Base-by-base conservation (phyloP, 2,329 filamentous ascomycete species). In the Colletotrichum eleusines region DNA sequence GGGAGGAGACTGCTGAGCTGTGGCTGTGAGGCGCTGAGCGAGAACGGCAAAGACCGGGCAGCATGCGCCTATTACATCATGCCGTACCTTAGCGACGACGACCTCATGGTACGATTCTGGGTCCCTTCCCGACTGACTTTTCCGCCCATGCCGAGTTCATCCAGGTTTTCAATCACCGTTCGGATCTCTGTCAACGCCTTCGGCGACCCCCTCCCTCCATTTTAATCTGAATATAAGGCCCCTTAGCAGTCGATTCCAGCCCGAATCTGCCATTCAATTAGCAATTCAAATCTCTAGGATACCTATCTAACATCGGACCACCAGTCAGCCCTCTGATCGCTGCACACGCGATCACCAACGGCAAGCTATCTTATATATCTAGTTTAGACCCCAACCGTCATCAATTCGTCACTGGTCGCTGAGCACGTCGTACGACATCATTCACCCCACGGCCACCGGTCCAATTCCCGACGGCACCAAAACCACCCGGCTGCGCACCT, bases 91-190 rank as follows among this genome's bases (percentile, higher is more conserved):
- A 46, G 44, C 20, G 9, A 46, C 53, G 38, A 68, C 69, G 60
- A 46, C 69, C 35, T 67, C 66, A 72, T 72, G 67, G 66, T 59
- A 67, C 63, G 53, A 72, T 66, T 72, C 38, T 69, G 65, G 59
- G 64, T 69, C 64, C 53, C 23, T 31, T 23, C 54, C 38, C 64
- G 46, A 63, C 57, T 50, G 44, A 46, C 42, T 71, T 71, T 71
- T 67, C 54, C 53, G 51, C 55, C 53, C 53, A 63, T 46, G 65
- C 42, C 51, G 64, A 44, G n/a, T 50, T 44, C 51, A 20, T 51
- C 62, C 48, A 54, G 38, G 28, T 33, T 71, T 71, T 69, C 64
- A 71, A 71, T 69, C 69, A 58, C 58, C 69, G 69, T 69, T 58
- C 64, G 51, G 44, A 9, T 28, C 50, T 33, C 46, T 48, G 53